Base-by-base conservation (phyloP, 768 basidiomycete species). In the Naganishia vaughanmartiniae region DNA sequence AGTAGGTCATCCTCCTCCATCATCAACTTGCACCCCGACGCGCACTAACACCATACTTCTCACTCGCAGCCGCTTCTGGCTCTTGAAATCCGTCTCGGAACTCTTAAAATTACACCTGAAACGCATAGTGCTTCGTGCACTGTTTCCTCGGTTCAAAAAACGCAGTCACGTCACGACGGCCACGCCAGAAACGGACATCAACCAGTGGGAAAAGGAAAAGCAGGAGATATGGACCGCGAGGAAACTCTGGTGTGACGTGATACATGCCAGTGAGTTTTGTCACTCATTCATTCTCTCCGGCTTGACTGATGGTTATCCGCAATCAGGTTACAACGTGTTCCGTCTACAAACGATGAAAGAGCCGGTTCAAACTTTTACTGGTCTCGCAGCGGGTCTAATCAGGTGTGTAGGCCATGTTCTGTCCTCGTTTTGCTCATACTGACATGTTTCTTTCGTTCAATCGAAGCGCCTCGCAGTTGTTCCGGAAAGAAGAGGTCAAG, bases 171-270 rank as follows among this genome's bases (percentile, higher is more conserved):
- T 30, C 4, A 21, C 33, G 12, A 36, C 30, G 3, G 57, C 11
- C 10, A 63, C 24, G 24, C 60, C 60, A 15, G 68, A 69, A 31
- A 54, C 48, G 46, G 68, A 54, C 24, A 36, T 54, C 17, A 34
- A 69, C 36, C 30, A 46, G 34, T 45, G 26, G 21, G 68, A 60
- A 51, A 46, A 39, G n/a, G 46, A 48, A 14, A 24, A 19, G 46
- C 55, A 54, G 31, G 54, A 69, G 28, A 24, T 57, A 42, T 69
- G 68, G 68, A 69, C 56, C 0, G 56, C 56, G n/a, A 17, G 68
- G 45, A 69, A 60, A 30, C 57, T 69, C 19, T 33, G 30, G 39
- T 69, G 68, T 54, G 68, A 69, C 33, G 48, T 69, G 30, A 34
- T 63, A 17, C 48, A 46, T 42, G 56, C 68, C 28, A 53, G 68